Evolutionary conservation across 1,284 basidiomycete species (phyloP).

Genomic region (Gymnopus androsaceus): DNA sequence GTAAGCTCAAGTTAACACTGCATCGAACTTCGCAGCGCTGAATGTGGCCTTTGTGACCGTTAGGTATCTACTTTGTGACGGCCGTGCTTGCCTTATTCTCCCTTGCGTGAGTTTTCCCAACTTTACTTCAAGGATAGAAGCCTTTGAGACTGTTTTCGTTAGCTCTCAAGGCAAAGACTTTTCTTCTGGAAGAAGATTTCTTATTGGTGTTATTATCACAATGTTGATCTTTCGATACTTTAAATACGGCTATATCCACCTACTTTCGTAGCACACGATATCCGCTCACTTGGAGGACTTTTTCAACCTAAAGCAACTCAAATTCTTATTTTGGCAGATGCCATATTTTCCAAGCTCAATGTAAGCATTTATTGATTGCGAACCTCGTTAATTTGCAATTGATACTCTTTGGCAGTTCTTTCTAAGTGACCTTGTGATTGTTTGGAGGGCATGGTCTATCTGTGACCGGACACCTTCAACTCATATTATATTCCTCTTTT

Average conservation of each 20-base stretch:
- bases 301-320: neutral
- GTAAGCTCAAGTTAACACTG: neutral
- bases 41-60: neutral
- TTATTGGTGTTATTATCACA: neutral
- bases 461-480: neutral
- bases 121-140: neutral
- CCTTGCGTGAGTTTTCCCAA: neutral
- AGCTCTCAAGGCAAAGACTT: neutral
- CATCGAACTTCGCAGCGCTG: neutral
- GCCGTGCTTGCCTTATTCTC: neutral
- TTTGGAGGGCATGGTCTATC: constrained; percentile 7
- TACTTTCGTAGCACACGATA: neutral
- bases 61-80: neutral
- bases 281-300: neutral
- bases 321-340: neutral
- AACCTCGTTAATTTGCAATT: neutral
- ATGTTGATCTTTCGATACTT: constrained; percentile 4
- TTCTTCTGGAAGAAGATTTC: neutral
- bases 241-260: neutral
- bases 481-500: neutral
- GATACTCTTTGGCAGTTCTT: neutral
- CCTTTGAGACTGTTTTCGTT: neutral
- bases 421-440: constrained; percentile 1
- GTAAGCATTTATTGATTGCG: too few relatives aligned
- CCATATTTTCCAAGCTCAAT: neutral